A percentile compares a stretch with the other conserved stretches of the same genome.
Evolutionary conservation across 306 rosid genomes (phyloP).

Genomic region (Gastrolobium villosum): DNA sequence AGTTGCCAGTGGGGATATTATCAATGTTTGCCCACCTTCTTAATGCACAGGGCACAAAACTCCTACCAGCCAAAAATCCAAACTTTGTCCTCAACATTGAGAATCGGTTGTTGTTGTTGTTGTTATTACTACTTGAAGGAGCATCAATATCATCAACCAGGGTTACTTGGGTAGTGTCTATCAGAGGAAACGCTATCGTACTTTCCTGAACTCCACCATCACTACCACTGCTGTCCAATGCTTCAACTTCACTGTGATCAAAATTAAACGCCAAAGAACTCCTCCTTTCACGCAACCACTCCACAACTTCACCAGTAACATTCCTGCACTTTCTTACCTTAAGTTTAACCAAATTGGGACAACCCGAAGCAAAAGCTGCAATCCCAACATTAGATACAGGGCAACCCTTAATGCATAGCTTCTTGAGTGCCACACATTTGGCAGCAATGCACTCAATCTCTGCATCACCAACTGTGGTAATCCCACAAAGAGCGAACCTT

Average conservation of each 20-base stretch:
- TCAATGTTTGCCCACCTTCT: slow-evolving; percentile 69
- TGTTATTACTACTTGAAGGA: slow-evolving; percentile 59
- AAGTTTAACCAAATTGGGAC: slow-evolving; percentile 87
- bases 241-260: slow-evolving; percentile 65
- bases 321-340: slow-evolving; percentile 85
- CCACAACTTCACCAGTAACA: slow-evolving; percentile 69
- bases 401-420: slow-evolving; percentile 85
- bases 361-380: slow-evolving; percentile 79
- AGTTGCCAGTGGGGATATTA: slow-evolving; percentile 44
- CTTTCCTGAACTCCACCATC: slow-evolving; percentile 60
- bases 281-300: slow-evolving; percentile 71
- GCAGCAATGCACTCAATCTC: slow-evolving; percentile 80
- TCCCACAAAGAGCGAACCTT: slow-evolving; percentile 84
- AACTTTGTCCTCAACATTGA: slow-evolving; percentile 63
- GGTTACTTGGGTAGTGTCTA: slow-evolving; percentile 37
- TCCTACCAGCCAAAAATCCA: slow-evolving; percentile 66
- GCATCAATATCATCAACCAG: slow-evolving; percentile 41
- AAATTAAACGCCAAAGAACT: slow-evolving; percentile 68
- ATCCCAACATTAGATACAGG: slow-evolving; percentile 81
- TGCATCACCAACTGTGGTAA: slow-evolving; percentile 68
- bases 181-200: slow-evolving; percentile 40
- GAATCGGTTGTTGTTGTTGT: slow-evolving; percentile 53
- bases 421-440: slow-evolving; percentile 75
- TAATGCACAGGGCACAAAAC: slow-evolving; percentile 68
- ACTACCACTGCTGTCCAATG: slow-evolving; percentile 61